These are phyloP conservation scores for Veloboletus limbatus DNA, from an alignment of 1,284 basidiomycete genomes.

Conservation along the genomic window DNA sequence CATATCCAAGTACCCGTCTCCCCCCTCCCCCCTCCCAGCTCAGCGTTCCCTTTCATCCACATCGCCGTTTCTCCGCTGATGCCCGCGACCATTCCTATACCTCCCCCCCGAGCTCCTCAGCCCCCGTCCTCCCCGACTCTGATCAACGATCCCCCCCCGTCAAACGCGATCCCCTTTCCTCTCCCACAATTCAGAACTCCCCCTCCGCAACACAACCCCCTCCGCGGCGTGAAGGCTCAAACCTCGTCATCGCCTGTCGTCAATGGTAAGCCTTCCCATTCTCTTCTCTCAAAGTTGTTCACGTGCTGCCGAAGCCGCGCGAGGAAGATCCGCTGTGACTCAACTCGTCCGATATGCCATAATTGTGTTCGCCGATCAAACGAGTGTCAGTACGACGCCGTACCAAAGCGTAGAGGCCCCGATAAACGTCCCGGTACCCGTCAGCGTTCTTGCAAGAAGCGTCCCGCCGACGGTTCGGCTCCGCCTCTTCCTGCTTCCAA, in stretches of 20 bases:
- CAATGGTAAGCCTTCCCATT: constrained; percentile 49
- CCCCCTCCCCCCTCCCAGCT: constrained; percentile 36
- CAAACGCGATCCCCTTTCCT: constrained; percentile 31
- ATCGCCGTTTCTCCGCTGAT: constrained; percentile 47
- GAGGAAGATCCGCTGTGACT: constrained; percentile 82
- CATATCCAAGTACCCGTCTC: constrained; percentile 40
- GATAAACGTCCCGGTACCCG: constrained; percentile 80
- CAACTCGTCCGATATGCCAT: constrained; percentile 71
- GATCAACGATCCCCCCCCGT: constrained; percentile 40
- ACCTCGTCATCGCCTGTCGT: constrained; percentile 66
- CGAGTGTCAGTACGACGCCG: constrained; percentile 72
- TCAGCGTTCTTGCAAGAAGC: constrained; percentile 77
- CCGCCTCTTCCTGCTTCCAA: constrained; percentile 49
- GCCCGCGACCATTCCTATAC: constrained; percentile 43
- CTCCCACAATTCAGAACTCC: constrained; percentile 10
- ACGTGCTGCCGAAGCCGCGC: constrained; percentile 53
- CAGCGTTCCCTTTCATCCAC: constrained; percentile 39
- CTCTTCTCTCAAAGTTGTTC: constrained; percentile 34
- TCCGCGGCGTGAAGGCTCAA: constrained; percentile 58
- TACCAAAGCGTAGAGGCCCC: constrained; percentile 75
- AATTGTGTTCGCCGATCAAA: constrained; percentile 75
- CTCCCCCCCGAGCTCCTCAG: constrained; percentile 23
- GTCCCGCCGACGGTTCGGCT: constrained; percentile 54
- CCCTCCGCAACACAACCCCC: constrained; percentile 25
- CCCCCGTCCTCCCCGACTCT: constrained; percentile 33